A percentile compares a stretch with the other conserved stretches of the same genome.
Conservation (phyloP, 345 rosid genomes). For the Lumnitzera littorea region DNA sequence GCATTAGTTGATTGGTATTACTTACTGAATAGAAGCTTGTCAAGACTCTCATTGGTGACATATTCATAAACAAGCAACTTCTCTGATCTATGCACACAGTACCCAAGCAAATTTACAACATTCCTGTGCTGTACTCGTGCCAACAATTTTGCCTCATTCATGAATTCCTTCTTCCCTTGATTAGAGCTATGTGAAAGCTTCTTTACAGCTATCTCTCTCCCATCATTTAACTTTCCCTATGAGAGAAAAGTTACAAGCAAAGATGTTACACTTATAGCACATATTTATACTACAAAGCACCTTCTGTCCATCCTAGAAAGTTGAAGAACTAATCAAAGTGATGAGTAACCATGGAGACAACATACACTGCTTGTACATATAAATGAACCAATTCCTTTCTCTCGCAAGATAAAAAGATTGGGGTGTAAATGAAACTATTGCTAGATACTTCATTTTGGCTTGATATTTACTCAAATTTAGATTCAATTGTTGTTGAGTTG, state of each 20-base stretch:
- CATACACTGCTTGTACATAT: too few species aligned
- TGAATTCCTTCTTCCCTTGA: conserved; percentile 86
- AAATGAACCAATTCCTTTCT: too few species aligned
- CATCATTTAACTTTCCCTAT: conserved; percentile 79
- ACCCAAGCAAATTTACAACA: conserved; percentile 84
- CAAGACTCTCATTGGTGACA: conserved; percentile 76
- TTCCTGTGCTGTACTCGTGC: conserved; percentile 94
- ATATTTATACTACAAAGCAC: too few species aligned
- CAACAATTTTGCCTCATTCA: conserved; percentile 79
- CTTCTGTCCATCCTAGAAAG: too few species aligned
- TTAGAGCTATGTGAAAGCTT: conserved; percentile 62
- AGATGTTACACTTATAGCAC: neutral
- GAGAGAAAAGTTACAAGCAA: conserved; percentile 8
- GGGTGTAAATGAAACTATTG: too few species aligned
- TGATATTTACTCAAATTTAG: too few species aligned
- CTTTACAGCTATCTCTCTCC: conserved; percentile 98
- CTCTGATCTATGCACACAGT: conserved; percentile 70
- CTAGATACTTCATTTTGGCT: too few species aligned
- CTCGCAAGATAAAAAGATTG: too few species aligned
- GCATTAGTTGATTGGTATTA: neutral
- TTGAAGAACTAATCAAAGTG: too few species aligned
- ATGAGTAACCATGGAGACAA: too few species aligned
- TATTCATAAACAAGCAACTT: conserved; percentile 94
- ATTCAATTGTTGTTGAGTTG: too few species aligned
- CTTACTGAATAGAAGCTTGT: conserved; percentile 93